Base-by-base conservation (phyloP, 805 yeast genomes). In the Sugiyamaella americana region DNA sequence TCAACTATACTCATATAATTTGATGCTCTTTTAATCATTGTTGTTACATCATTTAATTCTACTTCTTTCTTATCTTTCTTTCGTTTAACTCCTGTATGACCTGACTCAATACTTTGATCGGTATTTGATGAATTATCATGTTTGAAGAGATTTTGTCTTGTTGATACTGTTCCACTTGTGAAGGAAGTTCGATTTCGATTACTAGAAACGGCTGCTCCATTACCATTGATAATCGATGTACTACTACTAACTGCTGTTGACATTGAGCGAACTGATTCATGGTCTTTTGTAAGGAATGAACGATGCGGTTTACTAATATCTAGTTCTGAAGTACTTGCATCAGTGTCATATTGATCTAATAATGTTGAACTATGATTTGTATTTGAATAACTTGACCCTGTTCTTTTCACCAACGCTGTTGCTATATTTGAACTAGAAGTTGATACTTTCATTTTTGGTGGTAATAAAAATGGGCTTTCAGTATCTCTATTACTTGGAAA, bases 1-100 rank as follows among this genome's bases (percentile, higher is more conserved):
- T 75, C 67, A 20, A 79, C 76, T 50, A 89, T 77, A 54, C 85
- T 82, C 62, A 84, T 71, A 59, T 77, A 86, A 48, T 76, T 78
- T 22, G 85, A 76, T 0, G 97, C 87, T 41, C 97, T 69, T 39
- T 71, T 66, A 3, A 87, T 66, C 96, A 91, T 87, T 52, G 77
- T 74, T 21, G 78, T 69, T 18, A 77, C 61, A 35, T 73, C 79
- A 35, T 35, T 35, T 10, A 40, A 35, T 43, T 40, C 39, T 22
- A n/a, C 29, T 29, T 19, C 18, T 26, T 34, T 41, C 38, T 40
- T 43, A 18, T 19, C 18, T 13, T 22, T 11, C 53, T 11, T 45
- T 11, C 18, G n/a, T 8, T 21, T 35, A 13, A 8, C 13, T 8
- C 13, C 32, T 16, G 37, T 35, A 13, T 10, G 20, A 35, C 37